phyloP scores from a whole-genome alignment of 495 filamentous ascomycete genomes.

The Xylaria flabelliformis region DNA sequence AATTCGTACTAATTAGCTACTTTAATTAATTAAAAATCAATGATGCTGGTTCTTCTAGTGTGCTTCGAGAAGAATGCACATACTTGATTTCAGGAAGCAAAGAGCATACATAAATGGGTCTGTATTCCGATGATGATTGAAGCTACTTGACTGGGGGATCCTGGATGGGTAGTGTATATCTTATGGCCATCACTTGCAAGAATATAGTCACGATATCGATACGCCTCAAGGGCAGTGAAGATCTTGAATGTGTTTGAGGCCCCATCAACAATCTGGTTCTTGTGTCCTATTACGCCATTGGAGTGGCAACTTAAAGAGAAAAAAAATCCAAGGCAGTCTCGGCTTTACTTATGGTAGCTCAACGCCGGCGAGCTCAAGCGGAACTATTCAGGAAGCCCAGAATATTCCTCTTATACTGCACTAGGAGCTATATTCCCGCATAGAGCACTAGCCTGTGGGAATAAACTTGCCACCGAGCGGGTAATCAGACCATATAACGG shows the following conservation, averaged over 20 bases:
- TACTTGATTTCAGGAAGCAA: neutral
- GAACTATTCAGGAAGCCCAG: neutral
- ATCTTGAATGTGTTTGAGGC: neutral
- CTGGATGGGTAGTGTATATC: neutral
- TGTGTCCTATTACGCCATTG: neutral
- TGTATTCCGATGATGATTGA: neutral
- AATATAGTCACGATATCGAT: neutral
- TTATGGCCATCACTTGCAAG: neutral
- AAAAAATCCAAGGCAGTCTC: neutral
- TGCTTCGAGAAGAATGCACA: neutral
- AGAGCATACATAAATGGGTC: neutral
- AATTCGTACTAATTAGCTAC: too few relatives aligned
- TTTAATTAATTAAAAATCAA: slow-evolving; percentile 7
- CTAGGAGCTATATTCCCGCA: neutral
- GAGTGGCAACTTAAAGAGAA: neutral
- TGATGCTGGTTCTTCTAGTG: neutral
- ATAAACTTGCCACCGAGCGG: slow-evolving; percentile 10
- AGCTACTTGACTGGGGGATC: neutral
- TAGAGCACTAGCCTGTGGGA: neutral
- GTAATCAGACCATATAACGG: slow-evolving; percentile 11
- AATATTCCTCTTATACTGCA: neutral
- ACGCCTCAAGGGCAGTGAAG: neutral
- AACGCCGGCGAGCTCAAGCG: neutral
- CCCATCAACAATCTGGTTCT: too few relatives aligned
- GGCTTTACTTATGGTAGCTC: neutral